Conservation (phyloP, 192 early-diverging fungal genomes). For the Coemansia sp. region DNA sequence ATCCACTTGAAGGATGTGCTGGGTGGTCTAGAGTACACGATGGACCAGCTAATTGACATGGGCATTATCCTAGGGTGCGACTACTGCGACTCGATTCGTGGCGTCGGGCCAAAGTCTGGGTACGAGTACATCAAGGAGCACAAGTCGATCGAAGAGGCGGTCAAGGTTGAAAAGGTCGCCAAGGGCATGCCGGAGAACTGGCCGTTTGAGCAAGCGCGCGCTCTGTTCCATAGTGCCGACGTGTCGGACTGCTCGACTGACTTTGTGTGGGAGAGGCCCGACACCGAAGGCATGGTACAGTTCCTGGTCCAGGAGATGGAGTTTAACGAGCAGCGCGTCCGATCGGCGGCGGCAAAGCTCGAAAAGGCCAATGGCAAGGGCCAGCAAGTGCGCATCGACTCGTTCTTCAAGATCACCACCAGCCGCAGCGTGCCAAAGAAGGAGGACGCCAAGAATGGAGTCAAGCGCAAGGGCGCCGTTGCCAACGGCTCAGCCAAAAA, state of each 20-base stretch:
- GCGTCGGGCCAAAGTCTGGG: conserved; percentile 88
- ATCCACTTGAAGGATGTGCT: conserved; percentile 82
- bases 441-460: not conserved
- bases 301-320: conserved; percentile 95
- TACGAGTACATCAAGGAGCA: conserved; percentile 85
- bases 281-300: conserved; percentile 82
- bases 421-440: conserved; percentile 1
- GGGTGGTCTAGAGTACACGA: conserved; percentile 73
- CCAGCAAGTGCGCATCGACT: conserved; percentile 90
- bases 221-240: conserved; percentile 83
- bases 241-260: conserved; percentile 67
- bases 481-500: conserved; percentile 16
- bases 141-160: conserved; percentile 76
- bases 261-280: conserved; percentile 74
- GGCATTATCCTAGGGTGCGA: conserved; percentile 98
- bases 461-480: conserved; percentile 26
- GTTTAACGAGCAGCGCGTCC: conserved; percentile 93
- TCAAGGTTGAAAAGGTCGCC: conserved; percentile 77
- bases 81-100: conserved; percentile 94
- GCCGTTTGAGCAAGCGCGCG: conserved; percentile 88
- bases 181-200: conserved; percentile 86
- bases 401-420: conserved; percentile 77
- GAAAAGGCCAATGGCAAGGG: conserved; percentile 72
- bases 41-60: conserved; percentile 92
- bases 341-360: conserved; percentile 79